phyloP scores from a whole-genome alignment of 1,284 basidiomycete genomes.

The Irpex sp. region DNA sequence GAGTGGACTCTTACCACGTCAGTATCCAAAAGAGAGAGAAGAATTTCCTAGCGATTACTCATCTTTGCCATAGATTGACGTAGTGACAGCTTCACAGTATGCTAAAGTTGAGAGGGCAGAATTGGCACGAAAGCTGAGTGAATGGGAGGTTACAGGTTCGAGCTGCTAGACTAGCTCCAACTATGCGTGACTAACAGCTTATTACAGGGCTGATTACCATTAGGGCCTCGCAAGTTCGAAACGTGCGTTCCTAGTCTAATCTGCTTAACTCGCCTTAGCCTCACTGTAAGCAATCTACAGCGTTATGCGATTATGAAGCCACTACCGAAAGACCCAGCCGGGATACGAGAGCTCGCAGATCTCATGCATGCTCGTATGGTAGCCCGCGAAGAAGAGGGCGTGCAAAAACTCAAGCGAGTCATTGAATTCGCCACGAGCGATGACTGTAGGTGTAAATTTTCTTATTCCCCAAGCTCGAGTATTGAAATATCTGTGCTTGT shows the following conservation, averaged over 20 bases:
- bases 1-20: conserved; percentile 25
- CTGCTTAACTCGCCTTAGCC: neutral
- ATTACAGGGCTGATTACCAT: conserved; percentile 28
- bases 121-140: conserved; percentile 33
- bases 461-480: neutral
- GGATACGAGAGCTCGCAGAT: conserved; percentile 34
- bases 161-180: neutral
- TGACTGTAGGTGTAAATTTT: conserved; percentile 33
- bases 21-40: neutral
- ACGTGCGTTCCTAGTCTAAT: conserved; percentile 22
- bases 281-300: conserved; percentile 17
- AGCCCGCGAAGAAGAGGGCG: conserved; percentile 38
- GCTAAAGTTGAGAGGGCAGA: conserved; percentile 31
- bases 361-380: conserved; percentile 37
- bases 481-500: neutral
- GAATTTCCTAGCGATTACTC: neutral
- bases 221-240: conserved; percentile 41
- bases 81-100: conserved; percentile 26
- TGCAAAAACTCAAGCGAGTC: conserved; percentile 39
- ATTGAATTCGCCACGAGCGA: conserved; percentile 41
- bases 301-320: conserved; percentile 36
- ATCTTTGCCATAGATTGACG: conserved; percentile 31
- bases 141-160: conserved; percentile 36
- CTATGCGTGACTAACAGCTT: neutral
- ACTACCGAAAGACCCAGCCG: conserved; percentile 32